Percentiles rank a stretch among this genome's conserved stretches.
Evolutionary conservation across 108 stramenopile species (phyloP).

Genomic region (Cyclotella cryptica): DNA sequence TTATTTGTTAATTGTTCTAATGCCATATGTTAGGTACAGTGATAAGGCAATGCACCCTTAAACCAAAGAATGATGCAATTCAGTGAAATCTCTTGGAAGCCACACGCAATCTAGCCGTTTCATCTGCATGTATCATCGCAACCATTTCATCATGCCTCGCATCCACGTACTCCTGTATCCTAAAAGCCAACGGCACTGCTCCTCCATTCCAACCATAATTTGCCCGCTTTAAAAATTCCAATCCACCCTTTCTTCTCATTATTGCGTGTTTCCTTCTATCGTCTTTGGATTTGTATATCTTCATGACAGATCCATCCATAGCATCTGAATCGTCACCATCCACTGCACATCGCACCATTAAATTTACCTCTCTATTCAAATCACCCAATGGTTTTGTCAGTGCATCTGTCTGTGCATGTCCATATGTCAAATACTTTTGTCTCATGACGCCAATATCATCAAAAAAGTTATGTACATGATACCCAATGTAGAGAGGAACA

Average conservation of each 20-base stretch:
- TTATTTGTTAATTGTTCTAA: too few species aligned
- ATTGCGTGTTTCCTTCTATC: conserved; percentile 6
- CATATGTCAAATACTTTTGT: conserved; percentile 50
- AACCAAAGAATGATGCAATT: neutral
- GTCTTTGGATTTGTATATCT: conserved; percentile 1
- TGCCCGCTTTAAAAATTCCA: neutral
- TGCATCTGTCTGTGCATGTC: conserved; percentile 34
- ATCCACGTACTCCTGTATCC: conserved; percentile 12
- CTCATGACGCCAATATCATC: conserved; percentile 10
- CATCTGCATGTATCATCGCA: neutral
- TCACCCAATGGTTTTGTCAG: neutral
- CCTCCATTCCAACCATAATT: conserved; percentile 2
- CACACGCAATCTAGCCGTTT: neutral
- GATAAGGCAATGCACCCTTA: too few species aligned
- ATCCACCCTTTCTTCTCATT: conserved; percentile 1
- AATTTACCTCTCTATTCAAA: conserved; percentile 14
- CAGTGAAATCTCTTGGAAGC: neutral
- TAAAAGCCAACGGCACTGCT: conserved; percentile 3
- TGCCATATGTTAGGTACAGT: too few species aligned
- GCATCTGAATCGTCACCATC: conserved; percentile 5
- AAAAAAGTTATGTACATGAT: conserved; percentile 59
- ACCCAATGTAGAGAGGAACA: conserved; percentile 20
- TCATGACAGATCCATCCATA: conserved; percentile 9
- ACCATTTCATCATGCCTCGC: conserved; percentile 16
- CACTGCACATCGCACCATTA: conserved; percentile 7